A percentile compares a stretch with the other conserved stretches of the same genome.
phyloP scores from a whole-genome alignment of 2,329 filamentous ascomycete genomes.

The Fusarium haematococcum region DNA sequence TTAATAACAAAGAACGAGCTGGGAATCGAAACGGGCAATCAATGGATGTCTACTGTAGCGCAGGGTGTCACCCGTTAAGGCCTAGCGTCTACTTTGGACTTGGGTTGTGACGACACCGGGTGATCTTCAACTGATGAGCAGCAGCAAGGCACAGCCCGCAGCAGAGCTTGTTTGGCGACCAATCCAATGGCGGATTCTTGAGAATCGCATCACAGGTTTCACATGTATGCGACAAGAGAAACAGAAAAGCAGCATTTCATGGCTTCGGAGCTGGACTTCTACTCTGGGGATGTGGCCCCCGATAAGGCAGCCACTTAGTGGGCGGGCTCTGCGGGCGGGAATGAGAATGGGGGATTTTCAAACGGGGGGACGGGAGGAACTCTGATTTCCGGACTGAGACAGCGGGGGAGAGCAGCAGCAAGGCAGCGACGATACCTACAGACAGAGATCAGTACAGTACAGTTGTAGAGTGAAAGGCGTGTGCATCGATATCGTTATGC shows the following conservation, averaged over 20 bases:
- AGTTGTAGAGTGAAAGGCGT: background rate
- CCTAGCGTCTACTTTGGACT: background rate
- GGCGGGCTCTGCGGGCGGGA: background rate
- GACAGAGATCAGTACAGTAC: background rate
- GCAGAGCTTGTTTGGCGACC: background rate
- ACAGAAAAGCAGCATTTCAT: slow-evolving; percentile 11
- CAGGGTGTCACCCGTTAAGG: slow-evolving; percentile 19
- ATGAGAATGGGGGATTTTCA: background rate
- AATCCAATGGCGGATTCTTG: background rate
- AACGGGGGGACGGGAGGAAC: slow-evolving; percentile 9
- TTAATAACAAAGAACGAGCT: background rate
- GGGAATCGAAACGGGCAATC: background rate
- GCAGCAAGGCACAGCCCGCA: slow-evolving; percentile 1
- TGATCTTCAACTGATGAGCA: background rate
- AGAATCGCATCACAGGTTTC: background rate
- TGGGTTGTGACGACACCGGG: background rate
- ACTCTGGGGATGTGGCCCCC: slow-evolving; percentile 30
- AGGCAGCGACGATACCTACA: background rate
- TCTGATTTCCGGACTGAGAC: slow-evolving; percentile 4
- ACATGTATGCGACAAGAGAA: background rate
- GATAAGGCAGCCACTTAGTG: slow-evolving; percentile 27
- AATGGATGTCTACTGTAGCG: slow-evolving; percentile 2
- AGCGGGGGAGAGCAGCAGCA: background rate
- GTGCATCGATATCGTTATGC: slow-evolving; percentile 1
- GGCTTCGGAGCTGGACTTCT: slow-evolving; percentile 31